Conservation (phyloP, 441 rosid species). For the Gossypium schwendimanii region DNA sequence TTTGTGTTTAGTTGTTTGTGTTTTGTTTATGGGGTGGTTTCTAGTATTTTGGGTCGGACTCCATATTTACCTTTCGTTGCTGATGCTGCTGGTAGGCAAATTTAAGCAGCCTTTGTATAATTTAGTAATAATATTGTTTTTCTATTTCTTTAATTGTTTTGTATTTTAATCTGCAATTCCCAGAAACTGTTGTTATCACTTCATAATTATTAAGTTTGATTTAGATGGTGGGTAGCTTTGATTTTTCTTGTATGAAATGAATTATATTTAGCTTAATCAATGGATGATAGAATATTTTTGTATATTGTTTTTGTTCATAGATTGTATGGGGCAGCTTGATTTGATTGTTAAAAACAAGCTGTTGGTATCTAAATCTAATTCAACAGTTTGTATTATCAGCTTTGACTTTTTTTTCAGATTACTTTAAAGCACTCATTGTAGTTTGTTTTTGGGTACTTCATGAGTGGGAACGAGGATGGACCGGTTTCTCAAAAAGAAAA, state of each 20-base stretch:
- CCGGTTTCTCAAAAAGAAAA: conserved; percentile 23
- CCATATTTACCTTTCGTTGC: conserved; percentile 37
- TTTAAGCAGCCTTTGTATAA: too few species aligned
- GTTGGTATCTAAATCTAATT: neutral
- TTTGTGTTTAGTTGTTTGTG: conserved; percentile 67
- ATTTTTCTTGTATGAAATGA: neutral
- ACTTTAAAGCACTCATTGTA: neutral
- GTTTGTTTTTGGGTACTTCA: neutral
- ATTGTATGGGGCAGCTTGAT: neutral
- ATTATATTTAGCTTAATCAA: neutral
- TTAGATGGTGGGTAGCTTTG: neutral
- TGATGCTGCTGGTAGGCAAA: too few species aligned
- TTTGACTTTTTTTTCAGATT: neutral
- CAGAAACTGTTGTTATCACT: neutral
- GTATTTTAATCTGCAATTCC: neutral
- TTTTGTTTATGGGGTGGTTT: conserved; percentile 50
- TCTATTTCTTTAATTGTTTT: neutral
- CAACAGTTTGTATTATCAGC: neutral
- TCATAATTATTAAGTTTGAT: neutral
- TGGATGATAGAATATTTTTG: neutral
- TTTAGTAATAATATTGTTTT: neutral
- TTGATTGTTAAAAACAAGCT: neutral
- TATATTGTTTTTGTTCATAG: too few species aligned
- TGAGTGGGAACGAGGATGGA: conserved; percentile 14
- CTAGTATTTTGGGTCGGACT: conserved; percentile 56